Evolutionary conservation across 2,329 filamentous ascomycete species (phyloP).

Genomic region (Madurella fahalii): DNA sequence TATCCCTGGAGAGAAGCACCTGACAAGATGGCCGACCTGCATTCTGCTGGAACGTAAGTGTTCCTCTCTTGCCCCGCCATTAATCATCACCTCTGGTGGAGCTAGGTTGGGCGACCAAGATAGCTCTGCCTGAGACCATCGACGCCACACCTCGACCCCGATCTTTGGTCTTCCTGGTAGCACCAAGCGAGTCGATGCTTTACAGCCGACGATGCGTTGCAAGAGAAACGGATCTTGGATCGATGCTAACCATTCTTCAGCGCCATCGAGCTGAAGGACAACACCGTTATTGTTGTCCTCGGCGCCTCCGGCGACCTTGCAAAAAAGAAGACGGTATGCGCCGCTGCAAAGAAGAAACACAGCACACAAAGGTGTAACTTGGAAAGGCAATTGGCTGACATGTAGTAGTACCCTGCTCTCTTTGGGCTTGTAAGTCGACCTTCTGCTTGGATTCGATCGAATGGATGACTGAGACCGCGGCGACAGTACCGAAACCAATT

Average conservation of each 20-base stretch:
- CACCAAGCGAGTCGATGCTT: conserved; percentile 2
- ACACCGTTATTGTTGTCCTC: conserved; percentile 94
- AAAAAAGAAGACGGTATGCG: conserved; percentile 94
- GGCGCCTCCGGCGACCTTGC: conserved; percentile 96
- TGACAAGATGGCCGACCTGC: conserved; percentile 30
- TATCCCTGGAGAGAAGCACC: conserved; percentile 8
- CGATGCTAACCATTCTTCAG: conserved; percentile 49
- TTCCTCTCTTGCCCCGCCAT: conserved; percentile 20
- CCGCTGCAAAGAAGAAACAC: background rate
- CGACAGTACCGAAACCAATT: conserved; percentile 95
- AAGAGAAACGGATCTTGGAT: conserved; percentile 24
- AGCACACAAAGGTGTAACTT: conserved; percentile 16
- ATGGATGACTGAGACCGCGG: conserved; percentile 20
- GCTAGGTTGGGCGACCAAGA: conserved; percentile 15
- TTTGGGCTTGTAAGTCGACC: conserved; percentile 81
- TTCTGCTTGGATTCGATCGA: background rate
- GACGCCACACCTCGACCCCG: background rate
- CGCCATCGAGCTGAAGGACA: conserved; percentile 93
- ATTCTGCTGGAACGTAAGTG: conserved; percentile 32
- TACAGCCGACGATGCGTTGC: background rate
- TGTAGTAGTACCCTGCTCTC: conserved; percentile 78
- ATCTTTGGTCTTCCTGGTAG: conserved; percentile 1
- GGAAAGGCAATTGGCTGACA: conserved; percentile 30
- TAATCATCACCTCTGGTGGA: conserved; percentile 16
- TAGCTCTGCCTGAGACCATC: conserved; percentile 11